Base-by-base conservation (phyloP, 169 alveolate species). In the Neospora caninum region DNA sequence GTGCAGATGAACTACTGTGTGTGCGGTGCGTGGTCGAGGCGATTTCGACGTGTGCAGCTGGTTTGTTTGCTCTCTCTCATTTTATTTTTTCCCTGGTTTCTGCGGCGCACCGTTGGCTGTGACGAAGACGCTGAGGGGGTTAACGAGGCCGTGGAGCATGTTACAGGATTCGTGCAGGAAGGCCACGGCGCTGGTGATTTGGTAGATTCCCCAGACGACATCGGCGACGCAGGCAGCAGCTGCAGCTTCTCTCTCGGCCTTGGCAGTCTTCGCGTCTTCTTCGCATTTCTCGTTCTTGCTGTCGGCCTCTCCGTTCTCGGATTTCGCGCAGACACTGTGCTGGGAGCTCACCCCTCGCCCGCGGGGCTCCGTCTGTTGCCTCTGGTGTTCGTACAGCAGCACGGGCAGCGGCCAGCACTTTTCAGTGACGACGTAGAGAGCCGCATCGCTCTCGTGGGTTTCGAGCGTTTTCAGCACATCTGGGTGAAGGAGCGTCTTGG, bases 401-500 rank as follows among this genome's bases (percentile, higher is more conserved):
- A 0, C 80, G 70, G 42, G 95, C 88, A 86, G 80, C 29, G 92
- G 80, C 45, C 70, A 86, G 92, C 95, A 92, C 53, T 91, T 34
- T 36, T 92, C 95, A 4, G 95, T 92, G 27, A 92, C 95, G 73
- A 92, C 58, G 88, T 92, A 92, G 31, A 92, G 92, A 38, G 95
- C 91, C 36, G 88, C 42, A 67, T 53, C 88, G 36, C 88, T 92
- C 83, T 92, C 95, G 80, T 92, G 64, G 31, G 95, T 92, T 49
- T 54, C 92, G 36, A 92, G 92, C n/a, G 82, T 83, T 73, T 92
- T 92, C 58, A 92, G 88, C 64, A 92, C 84, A 88, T 92, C 88
- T n/a, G 95, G 95, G 67, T 92, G 95, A 2, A 92, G 95, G 31
- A 92, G 92, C 73, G 95, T 83, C 92, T 92, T 92, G 54, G 87